Evolutionary conservation across 352 stramenopile genomes (phyloP), one percentile per base, ranked within the genome.

Genomic region (Phytophthora pinifolia): DNA sequence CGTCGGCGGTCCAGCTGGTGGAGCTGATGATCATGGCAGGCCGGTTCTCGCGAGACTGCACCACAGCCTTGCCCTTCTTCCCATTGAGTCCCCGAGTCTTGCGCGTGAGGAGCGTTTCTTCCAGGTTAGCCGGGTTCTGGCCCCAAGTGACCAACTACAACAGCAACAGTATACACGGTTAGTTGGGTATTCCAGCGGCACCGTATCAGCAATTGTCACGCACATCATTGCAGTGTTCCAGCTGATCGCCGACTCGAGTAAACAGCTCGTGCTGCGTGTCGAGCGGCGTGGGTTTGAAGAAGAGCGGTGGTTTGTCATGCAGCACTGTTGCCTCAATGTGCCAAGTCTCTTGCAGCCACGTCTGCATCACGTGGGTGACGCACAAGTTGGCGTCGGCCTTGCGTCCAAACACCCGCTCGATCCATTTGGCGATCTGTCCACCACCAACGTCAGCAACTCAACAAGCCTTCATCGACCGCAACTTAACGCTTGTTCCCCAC

Each of bases 1-100:
- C 98, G 61, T 99, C 98, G 3, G 95, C 83, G 6, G 98, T 99
- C 97, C 97, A 99, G 46, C 88, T 98, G 4, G 98, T 99, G 8
- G 95, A 99, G 58, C 90, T 99, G 50, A 92, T 87, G 45, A 92
- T 75, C 58, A 92, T 79, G 27, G 82, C 82, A 1, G 82, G 82
- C 10, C 82, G 77, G 29, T 89, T 67, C 29, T 72, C 46, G 12
- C 79, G 79, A 9, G 62, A n/a, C 46, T 70, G 39, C 9, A 85
- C 59, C 0, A 44, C 15, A 12, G 20, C 25, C 13, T 50, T 67
- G 38, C 54, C 52, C 14, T 70, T 74, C 38, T 66, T 78, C 6
- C 57, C 64, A 34, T 20, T 32, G 2, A 63, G 57, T 1, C 59
- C 71, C 9, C 36, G 20, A 39, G 59, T 59, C 30, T 70, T 78